phyloP scores from a whole-genome alignment of 495 filamentous ascomycete species.

The Tuber calosporum region DNA sequence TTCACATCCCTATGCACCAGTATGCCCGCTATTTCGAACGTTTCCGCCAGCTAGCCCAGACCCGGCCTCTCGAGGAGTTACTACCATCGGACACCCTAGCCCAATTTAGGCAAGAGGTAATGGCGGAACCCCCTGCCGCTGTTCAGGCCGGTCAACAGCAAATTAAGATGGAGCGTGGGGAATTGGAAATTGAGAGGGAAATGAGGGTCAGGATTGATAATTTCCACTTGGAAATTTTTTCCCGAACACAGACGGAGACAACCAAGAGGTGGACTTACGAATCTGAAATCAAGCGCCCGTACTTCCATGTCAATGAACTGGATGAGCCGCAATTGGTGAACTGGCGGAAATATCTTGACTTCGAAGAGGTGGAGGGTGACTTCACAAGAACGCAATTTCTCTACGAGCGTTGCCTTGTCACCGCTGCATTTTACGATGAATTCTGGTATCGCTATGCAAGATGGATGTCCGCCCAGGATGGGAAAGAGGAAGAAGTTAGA shows the following conservation, averaged over 20 bases:
- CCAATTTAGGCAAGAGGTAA: slow-evolving; percentile 63
- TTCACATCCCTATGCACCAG: slow-evolving; percentile 93
- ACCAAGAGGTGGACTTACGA: slow-evolving; percentile 94
- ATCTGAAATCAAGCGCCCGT: slow-evolving; percentile 88
- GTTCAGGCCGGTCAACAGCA: slow-evolving; percentile 47
- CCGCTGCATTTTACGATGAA: slow-evolving; percentile 89
- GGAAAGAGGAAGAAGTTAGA: slow-evolving; percentile 83
- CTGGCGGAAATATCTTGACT: slow-evolving; percentile 95
- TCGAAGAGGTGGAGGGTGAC: slow-evolving; percentile 80
- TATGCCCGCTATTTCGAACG: slow-evolving; percentile 93
- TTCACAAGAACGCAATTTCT: slow-evolving; percentile 69
- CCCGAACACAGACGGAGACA: slow-evolving; percentile 76
- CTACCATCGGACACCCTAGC: slow-evolving; percentile 60
- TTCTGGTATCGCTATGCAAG: slow-evolving; percentile 97
- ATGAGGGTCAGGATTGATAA: slow-evolving; percentile 70
- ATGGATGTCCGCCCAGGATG: slow-evolving; percentile 81
- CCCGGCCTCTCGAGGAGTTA: slow-evolving; percentile 65
- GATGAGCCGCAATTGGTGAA: slow-evolving; percentile 80
- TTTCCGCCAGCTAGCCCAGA: slow-evolving; percentile 70
- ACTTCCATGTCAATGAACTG: slow-evolving; percentile 92
- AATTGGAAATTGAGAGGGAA: slow-evolving; percentile 77
- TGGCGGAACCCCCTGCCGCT: slow-evolving; percentile 51
- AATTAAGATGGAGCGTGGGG: slow-evolving; percentile 50
- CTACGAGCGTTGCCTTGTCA: slow-evolving; percentile 89
- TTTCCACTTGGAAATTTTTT: slow-evolving; percentile 73